Evolutionary conservation across 2,329 filamentous ascomycete genomes (phyloP).

Genomic region (Arthrinium puccinioides): DNA sequence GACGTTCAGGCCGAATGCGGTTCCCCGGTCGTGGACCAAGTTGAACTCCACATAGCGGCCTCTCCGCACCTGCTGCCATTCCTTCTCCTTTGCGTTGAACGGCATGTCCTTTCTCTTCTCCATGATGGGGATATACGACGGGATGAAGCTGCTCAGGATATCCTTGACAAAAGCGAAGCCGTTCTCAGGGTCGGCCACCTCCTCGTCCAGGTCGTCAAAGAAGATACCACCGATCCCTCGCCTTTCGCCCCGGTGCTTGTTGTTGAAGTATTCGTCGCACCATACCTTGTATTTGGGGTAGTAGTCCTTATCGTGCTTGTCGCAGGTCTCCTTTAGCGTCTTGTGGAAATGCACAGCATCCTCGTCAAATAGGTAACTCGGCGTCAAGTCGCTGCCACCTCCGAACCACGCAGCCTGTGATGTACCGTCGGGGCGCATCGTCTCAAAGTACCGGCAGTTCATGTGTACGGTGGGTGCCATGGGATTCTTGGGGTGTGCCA

Average conservation of each 20-base stretch:
- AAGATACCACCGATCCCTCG: constrained; percentile 94
- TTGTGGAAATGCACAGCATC: constrained; percentile 96
- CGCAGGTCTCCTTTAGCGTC: constrained; percentile 86
- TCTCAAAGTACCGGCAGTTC: constrained; percentile 99
- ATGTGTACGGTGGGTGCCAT: constrained; percentile 97
- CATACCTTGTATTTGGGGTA: constrained; percentile 94
- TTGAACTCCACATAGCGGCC: constrained; percentile 99
- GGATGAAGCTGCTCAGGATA: constrained; percentile 79
- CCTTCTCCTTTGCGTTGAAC: constrained; percentile 77
- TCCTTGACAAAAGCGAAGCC: constrained; percentile 86
- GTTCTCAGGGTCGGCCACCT: constrained; percentile 79
- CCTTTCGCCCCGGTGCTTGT: constrained; percentile 82
- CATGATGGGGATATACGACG: constrained; percentile 85
- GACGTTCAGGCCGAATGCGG: constrained; percentile 87
- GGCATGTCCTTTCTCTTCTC: constrained; percentile 86
- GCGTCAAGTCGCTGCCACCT: constrained; percentile 89
- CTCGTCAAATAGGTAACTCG: constrained; percentile 91
- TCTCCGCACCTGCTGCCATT: constrained; percentile 91
- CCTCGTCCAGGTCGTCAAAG: constrained; percentile 92
- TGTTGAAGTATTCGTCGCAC: constrained; percentile 96
- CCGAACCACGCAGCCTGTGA: constrained; percentile 97
- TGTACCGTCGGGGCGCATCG: constrained; percentile 72
- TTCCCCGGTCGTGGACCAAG: constrained; percentile 91
- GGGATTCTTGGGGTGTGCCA: constrained; percentile 88
- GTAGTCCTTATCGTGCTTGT: constrained; percentile 86